phyloP scores from a whole-genome alignment of 768 basidiomycete genomes.

The Tulasnella sp. region DNA sequence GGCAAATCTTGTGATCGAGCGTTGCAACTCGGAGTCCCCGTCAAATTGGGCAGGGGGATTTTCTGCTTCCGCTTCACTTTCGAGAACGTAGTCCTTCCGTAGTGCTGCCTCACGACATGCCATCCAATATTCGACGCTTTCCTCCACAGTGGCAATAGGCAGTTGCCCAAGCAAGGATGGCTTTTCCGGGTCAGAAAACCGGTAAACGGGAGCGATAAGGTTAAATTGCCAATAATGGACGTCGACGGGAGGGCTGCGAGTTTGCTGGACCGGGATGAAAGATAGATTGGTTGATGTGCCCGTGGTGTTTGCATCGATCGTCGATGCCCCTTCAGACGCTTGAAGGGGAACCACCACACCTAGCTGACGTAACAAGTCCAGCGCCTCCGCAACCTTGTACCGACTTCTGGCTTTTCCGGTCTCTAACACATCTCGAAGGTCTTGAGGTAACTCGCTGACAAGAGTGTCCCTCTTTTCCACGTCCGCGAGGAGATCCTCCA shows the following conservation, averaged over 20 bases:
- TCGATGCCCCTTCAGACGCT: not conserved
- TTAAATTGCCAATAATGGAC: conserved; percentile 18
- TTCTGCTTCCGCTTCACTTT: not conserved
- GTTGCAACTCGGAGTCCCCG: not conserved
- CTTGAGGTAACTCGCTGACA: conserved; percentile 51
- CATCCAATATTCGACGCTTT: conserved; percentile 55
- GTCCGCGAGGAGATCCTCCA: conserved; percentile 50
- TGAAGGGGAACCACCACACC: conserved; percentile 58
- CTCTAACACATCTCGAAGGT: conserved; percentile 51
- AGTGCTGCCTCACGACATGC: conserved; percentile 49
- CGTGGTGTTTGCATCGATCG: not conserved
- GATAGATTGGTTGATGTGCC: conserved; percentile 17
- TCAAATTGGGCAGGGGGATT: not conserved
- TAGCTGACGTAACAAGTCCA: conserved; percentile 56
- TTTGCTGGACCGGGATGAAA: not conserved
- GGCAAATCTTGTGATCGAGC: not conserved
- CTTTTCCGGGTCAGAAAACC: conserved; percentile 50
- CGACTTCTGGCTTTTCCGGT: conserved; percentile 57
- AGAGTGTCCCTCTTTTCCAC: conserved; percentile 47
- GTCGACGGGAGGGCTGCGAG: not conserved
- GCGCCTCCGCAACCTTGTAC: conserved; percentile 55
- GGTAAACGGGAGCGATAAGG: conserved; percentile 6
- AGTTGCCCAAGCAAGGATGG: conserved; percentile 52
- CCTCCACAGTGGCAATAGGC: conserved; percentile 40
- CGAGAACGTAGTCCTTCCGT: conserved; percentile 34